Base-by-base conservation (phyloP, 129 eudicot species). In the Dittrichia graveolens region DNA sequence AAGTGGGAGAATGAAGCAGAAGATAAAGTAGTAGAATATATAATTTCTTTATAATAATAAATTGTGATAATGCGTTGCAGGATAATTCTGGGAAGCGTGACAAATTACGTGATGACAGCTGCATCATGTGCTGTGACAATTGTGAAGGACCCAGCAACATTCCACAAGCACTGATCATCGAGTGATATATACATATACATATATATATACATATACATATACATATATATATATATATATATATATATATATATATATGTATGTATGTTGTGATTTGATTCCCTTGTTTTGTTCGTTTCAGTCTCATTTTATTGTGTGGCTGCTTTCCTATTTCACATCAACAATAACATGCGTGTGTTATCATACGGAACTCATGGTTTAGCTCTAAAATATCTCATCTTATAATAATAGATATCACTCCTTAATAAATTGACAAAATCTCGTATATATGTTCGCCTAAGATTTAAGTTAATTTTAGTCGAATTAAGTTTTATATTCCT, bases 21-120 rank as follows among this genome's bases (percentile, higher is more conserved):
- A 24, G 0, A 24, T 0, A 24, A 24, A 24, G 31, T 24, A 24
- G 31, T 0, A 24, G 31, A 24, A 24, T 24, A 24, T 24, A 24
- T 24, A n/a, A n/a, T n/a, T n/a, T n/a, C n/a, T n/a, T n/a, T 10
- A 18, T 44, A 45, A 45, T 24, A 5, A 56, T 7, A 6, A 50
- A 31, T 2, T 24, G 39, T 65, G 1, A 8, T 39, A 54, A 46
- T 56, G 8, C 10, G 63, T 57, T 57, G 76, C 85, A 88, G 95
- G 91, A 85, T 88, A 50, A 78, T 88, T 15, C 3, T 94, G 86
- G 98, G 98, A 8, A 94, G 98, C 65, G 98, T 94, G 62, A 88
- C 95, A 3, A 86, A 85, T 48, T 86, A 87, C 67, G 87, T 94
- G 83, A 67, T 94, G 55, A 62, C 86, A 14, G 78, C 76, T 75